phyloP scores from a whole-genome alignment of 495 filamentous ascomycete genomes.

The Hypoxylon perforatum region DNA sequence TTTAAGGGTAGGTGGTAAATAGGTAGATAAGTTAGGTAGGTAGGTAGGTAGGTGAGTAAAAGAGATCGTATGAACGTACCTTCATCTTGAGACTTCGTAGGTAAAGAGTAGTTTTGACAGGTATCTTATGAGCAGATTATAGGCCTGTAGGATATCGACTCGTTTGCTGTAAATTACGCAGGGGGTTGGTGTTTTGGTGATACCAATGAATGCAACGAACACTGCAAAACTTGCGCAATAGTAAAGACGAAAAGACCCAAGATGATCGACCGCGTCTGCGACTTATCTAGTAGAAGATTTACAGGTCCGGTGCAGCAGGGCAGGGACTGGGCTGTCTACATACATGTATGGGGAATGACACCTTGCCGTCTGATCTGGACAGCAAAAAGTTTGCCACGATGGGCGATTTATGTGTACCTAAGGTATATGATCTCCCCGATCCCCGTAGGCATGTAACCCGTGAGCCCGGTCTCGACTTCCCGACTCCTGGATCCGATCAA shows the following conservation, averaged over 20 bases:
- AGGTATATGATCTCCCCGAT: constrained; percentile 1
- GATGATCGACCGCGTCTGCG: constrained; percentile 21
- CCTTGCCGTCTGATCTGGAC: constrained; percentile 9
- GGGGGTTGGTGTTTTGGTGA: background rate
- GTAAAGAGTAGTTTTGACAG: background rate
- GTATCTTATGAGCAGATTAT: too few species aligned
- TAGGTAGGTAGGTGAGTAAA: background rate
- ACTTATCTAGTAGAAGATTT: constrained; percentile 37
- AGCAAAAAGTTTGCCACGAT: constrained; percentile 9
- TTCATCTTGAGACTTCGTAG: background rate
- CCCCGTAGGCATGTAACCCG: constrained; percentile 17
- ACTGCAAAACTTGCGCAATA: background rate
- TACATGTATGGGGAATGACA: constrained; percentile 10
- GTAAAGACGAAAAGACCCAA: background rate
- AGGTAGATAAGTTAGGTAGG: background rate
- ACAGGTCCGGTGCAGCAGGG: constrained; percentile 2
- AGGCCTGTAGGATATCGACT: background rate
- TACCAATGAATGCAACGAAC: background rate
- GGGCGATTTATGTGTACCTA: constrained; percentile 6
- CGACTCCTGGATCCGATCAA: constrained; percentile 13
- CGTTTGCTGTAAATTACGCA: background rate
- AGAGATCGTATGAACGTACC: background rate
- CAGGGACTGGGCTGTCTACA: background rate
- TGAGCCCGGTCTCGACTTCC: constrained; percentile 36
- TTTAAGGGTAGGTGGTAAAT: too few species aligned